A percentile compares a stretch with the other conserved stretches of the same genome.
These are phyloP conservation scores for Aspergillus floridensis DNA, from an alignment of 2,329 filamentous ascomycete genomes.

Conservation along the genomic window DNA sequence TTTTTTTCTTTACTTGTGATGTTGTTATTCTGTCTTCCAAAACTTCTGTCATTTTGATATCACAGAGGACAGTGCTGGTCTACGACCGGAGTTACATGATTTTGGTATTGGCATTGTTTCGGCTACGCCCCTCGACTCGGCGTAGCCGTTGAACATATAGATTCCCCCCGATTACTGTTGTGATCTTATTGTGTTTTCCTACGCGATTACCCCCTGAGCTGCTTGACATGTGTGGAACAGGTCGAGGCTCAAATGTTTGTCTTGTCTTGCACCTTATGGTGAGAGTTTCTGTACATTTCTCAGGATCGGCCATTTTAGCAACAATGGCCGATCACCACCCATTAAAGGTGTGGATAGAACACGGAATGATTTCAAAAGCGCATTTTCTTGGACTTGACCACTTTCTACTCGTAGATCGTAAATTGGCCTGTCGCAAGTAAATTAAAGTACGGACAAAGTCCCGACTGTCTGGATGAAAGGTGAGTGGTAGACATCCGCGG, in stretches of 20 bases:
- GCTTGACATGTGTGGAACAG: neutral
- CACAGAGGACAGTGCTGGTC: neutral
- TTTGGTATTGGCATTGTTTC: neutral
- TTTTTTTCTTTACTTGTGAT: slow-evolving; percentile 13
- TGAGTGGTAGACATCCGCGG: neutral
- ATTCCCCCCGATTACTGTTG: neutral
- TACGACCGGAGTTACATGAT: neutral
- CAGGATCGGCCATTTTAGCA: neutral
- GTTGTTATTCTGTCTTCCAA: neutral
- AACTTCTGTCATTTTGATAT: neutral
- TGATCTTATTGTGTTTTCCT: slow-evolving; percentile 13
- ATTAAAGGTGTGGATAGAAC: neutral
- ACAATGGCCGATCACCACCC: neutral
- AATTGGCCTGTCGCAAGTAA: no score
- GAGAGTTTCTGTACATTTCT: slow-evolving; percentile 12
- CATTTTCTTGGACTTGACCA: neutral
- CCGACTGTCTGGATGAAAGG: neutral
- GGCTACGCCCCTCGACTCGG: neutral
- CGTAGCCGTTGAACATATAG: neutral
- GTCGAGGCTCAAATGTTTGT: slow-evolving; percentile 9
- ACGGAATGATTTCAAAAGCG: neutral
- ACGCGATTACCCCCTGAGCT: slow-evolving; percentile 9
- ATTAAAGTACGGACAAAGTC: no score
- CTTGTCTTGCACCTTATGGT: slow-evolving; percentile 2
- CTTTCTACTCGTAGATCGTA: no score